Conservation (phyloP, 2,329 filamentous ascomycete genomes). For the Cladosporium oxysporum region DNA sequence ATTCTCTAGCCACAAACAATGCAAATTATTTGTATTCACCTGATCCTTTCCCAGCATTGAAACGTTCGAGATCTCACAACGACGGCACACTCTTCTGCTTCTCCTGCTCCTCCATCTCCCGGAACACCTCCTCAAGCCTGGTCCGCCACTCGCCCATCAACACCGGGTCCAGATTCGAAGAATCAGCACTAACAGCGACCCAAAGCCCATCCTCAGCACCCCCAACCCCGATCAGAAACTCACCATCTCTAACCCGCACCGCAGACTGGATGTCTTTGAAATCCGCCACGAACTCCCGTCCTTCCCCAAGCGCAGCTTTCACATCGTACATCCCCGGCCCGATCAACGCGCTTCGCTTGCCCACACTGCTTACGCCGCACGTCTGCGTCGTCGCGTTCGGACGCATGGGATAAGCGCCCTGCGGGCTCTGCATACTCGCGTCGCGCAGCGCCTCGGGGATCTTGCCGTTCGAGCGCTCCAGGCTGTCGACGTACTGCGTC, state of each 20-base stretch:
- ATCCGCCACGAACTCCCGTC: slow-evolving; percentile 44
- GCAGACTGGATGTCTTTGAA: slow-evolving; percentile 40
- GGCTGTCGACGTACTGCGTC: slow-evolving; percentile 44
- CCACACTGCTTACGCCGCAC: slow-evolving; percentile 49
- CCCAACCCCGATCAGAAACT: slow-evolving; percentile 48
- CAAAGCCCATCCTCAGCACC: slow-evolving; percentile 41
- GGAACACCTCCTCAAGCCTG: slow-evolving; percentile 29
- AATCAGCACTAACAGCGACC: slow-evolving; percentile 47
- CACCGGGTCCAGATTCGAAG: slow-evolving; percentile 32
- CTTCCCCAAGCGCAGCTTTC: slow-evolving; percentile 20
- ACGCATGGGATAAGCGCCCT: slow-evolving; percentile 40
- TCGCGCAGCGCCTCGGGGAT: slow-evolving; percentile 35
- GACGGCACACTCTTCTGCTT: not conserved
- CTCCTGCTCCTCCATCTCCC: slow-evolving; percentile 23
- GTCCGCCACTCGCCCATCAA: slow-evolving; percentile 33
- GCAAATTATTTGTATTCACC: not conserved
- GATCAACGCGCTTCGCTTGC: slow-evolving; percentile 38
- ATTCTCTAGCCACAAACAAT: not conserved
- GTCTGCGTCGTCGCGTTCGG: slow-evolving; percentile 41
- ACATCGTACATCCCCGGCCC: slow-evolving; percentile 31
- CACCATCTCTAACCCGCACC: slow-evolving; percentile 48
- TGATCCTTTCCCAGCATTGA: no score
- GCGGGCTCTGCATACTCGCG: slow-evolving; percentile 35
- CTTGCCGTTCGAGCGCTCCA: slow-evolving; percentile 42
- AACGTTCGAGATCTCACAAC: not conserved